phyloP scores from a whole-genome alignment of 257 asterid species.

The Solanum arcanum region DNA sequence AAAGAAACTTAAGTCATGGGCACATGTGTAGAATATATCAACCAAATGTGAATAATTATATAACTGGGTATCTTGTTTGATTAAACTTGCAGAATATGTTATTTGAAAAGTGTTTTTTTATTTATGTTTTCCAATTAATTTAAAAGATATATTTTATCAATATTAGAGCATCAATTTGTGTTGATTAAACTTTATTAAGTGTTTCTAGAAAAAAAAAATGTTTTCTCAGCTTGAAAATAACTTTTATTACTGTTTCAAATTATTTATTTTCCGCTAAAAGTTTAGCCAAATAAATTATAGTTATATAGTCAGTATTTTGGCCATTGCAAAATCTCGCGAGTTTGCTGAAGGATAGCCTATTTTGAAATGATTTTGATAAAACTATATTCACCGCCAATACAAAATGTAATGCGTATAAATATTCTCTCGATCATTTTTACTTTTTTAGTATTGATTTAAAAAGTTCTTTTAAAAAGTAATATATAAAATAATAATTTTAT shows the following conservation, averaged over 20 bases:
- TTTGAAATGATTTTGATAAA: not conserved
- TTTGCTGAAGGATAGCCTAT: not conserved
- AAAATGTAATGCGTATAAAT: not conserved
- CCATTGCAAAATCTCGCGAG: not conserved
- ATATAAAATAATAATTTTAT: no score
- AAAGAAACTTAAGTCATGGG: not conserved
- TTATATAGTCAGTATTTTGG: not conserved
- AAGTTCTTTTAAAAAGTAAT: not conserved
- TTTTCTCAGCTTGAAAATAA: not conserved
- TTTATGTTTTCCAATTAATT: not conserved
- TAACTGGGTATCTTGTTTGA: not conserved
- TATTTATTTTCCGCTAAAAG: not conserved
- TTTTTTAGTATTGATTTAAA: no score
- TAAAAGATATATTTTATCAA: not conserved
- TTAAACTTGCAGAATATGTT: not conserved
- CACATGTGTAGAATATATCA: not conserved
- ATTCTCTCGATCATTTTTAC: not conserved
- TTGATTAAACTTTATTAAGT: not conserved
- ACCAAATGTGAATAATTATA: not conserved
- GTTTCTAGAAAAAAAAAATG: not conserved
- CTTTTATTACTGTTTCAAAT: not conserved
- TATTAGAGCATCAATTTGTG: not conserved
- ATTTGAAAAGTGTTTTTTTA: not conserved
- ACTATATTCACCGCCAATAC: not conserved
- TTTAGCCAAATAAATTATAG: not conserved